These are phyloP conservation scores for Mycena kentingensis DNA, from an alignment of 768 basidiomycete genomes.

Conservation along the genomic window DNA sequence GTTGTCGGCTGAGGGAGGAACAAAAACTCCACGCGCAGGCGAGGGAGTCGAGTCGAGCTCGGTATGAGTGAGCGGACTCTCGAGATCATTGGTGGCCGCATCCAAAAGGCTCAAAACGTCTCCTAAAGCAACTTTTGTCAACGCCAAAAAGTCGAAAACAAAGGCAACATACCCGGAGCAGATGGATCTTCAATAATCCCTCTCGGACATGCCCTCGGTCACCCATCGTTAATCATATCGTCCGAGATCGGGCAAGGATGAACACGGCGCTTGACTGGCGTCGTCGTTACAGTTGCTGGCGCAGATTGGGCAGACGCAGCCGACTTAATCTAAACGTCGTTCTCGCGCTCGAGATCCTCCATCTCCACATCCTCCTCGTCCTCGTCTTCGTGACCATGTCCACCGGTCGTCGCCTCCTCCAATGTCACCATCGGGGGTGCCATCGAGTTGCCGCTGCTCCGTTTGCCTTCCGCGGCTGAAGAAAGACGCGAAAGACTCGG, in stretches of 20 bases:
- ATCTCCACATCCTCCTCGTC: slow-evolving; percentile 23
- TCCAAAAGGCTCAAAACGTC: slow-evolving; percentile 71
- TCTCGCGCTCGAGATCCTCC: slow-evolving; percentile 20
- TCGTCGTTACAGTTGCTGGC: slow-evolving; percentile 39
- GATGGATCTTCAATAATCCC: slow-evolving; percentile 58
- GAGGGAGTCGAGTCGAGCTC: slow-evolving; percentile 77
- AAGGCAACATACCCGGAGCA: slow-evolving; percentile 37
- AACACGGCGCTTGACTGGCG: slow-evolving; percentile 48
- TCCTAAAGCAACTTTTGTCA: slow-evolving; percentile 22
- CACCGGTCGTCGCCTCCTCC: slow-evolving; percentile 57
- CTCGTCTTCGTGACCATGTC: slow-evolving; percentile 38
- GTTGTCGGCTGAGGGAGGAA: slow-evolving; percentile 24
- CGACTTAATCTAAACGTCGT: slow-evolving; percentile 16
- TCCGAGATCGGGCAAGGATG: slow-evolving; percentile 68
- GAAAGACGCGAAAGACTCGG: slow-evolving; percentile 38
- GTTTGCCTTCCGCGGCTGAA: slow-evolving; percentile 13
- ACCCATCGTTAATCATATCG: slow-evolving; percentile 6
- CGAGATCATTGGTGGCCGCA: slow-evolving; percentile 79
- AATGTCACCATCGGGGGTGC: slow-evolving; percentile 39
- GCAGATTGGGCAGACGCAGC: slow-evolving; percentile 17
- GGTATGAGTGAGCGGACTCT: slow-evolving; percentile 75
- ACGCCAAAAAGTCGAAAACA: slow-evolving; percentile 2
- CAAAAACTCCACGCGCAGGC: slow-evolving; percentile 25
- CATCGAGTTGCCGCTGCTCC: slow-evolving; percentile 11
- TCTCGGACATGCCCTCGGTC: slow-evolving; percentile 46